Evolutionary conservation across 2,329 filamentous ascomycete genomes (phyloP).

Genomic region (Canariomyces notabilis): DNA sequence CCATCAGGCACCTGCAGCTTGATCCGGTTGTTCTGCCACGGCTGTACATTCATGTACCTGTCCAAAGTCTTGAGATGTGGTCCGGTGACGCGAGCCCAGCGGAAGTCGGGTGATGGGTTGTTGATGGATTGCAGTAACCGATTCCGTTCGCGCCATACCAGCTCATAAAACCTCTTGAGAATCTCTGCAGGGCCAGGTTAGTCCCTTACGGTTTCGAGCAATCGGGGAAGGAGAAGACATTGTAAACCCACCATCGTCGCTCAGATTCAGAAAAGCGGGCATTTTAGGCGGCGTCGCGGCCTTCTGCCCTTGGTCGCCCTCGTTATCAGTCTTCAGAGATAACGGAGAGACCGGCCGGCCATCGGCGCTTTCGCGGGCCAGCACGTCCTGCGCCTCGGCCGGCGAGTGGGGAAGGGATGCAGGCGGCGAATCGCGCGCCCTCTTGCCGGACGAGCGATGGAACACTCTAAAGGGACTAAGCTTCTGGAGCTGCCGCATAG

Average conservation of each 20-base stretch:
- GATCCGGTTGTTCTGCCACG: slow-evolving; percentile 82
- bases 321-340: slow-evolving; percentile 18
- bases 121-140: slow-evolving; percentile 39
- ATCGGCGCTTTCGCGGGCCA: slow-evolving; percentile 11
- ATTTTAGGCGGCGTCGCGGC: slow-evolving; percentile 15
- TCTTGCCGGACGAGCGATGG: slow-evolving; percentile 29
- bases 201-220: neutral
- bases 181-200: slow-evolving; percentile 37
- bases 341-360: slow-evolving; percentile 23
- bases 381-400: slow-evolving; percentile 10
- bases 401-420: slow-evolving; percentile 25
- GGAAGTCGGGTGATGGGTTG: slow-evolving; percentile 35
- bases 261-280: slow-evolving; percentile 49
- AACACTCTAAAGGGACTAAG: slow-evolving; percentile 29
- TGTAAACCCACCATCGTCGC: slow-evolving; percentile 40
- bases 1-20: slow-evolving; percentile 71
- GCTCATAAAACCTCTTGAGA: slow-evolving; percentile 46
- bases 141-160: slow-evolving; percentile 49
- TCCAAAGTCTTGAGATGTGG: slow-evolving; percentile 61
- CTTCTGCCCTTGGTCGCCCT: slow-evolving; percentile 6
- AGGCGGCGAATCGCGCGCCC: slow-evolving; percentile 28
- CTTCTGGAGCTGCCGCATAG: slow-evolving; percentile 18
- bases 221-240: neutral
- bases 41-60: slow-evolving; percentile 84
- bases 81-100: slow-evolving; percentile 49